Evolutionary conservation across 768 basidiomycete genomes (phyloP).

Genomic region (Melanogaster broomeanus): DNA sequence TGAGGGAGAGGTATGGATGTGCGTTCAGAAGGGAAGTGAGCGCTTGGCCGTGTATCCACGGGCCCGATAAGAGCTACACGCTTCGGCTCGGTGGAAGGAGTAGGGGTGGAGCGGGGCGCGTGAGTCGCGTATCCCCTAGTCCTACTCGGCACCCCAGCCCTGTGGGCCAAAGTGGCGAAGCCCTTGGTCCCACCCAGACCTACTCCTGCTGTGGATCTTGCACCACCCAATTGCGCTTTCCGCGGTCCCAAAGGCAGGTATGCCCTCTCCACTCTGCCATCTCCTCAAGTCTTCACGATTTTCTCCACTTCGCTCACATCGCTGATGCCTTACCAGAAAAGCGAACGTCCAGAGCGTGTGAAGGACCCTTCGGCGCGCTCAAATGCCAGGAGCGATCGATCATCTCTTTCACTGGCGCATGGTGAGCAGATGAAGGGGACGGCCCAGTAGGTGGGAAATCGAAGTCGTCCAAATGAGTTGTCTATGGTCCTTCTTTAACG

Average conservation of each 20-base stretch:
- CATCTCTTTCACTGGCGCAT: conserved; percentile 70
- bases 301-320: conserved; percentile 91
- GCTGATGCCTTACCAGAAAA: conserved; percentile 98
- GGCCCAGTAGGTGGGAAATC: conserved; percentile 35
- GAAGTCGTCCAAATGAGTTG: conserved; percentile 98
- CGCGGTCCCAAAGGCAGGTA: conserved; percentile 64
- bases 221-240: conserved; percentile 19
- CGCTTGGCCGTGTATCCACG: conserved; percentile 96
- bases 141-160: conserved; percentile 40
- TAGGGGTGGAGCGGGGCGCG: conserved; percentile 32
- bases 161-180: conserved; percentile 28
- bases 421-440: conserved; percentile 1
- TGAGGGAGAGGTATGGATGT: conserved; percentile 88
- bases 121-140: conserved; percentile 82
- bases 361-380: conserved; percentile 98
- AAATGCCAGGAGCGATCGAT: conserved; percentile 95
- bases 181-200: conserved; percentile 7
- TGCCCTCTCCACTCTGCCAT: conserved; percentile 82
- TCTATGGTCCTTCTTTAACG: conserved; percentile 94
- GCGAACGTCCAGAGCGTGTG: conserved; percentile 86
- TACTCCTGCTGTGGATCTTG: background rate
- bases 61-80: conserved; percentile 94
- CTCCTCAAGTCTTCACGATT: conserved; percentile 74
- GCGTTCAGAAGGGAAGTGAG: conserved; percentile 80
- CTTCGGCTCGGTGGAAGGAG: conserved; percentile 65